Evolutionary conservation across 1,284 basidiomycete genomes (phyloP).

Genomic region (Sparassis latifolia): DNA sequence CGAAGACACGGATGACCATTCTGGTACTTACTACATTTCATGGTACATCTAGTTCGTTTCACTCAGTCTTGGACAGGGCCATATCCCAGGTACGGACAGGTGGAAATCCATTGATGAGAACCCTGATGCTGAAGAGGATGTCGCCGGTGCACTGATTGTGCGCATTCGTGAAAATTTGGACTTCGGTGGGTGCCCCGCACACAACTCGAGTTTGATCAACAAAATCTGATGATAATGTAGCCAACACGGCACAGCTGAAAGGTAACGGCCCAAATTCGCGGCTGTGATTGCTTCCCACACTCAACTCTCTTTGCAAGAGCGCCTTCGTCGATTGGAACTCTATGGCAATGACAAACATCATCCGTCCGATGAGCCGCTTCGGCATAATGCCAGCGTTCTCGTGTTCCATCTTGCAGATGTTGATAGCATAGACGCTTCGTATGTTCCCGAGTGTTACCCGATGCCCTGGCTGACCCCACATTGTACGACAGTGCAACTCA

Average conservation of each 20-base stretch:
- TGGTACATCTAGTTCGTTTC: neutral
- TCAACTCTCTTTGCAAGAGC: slow-evolving; percentile 41
- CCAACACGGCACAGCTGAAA: slow-evolving; percentile 88
- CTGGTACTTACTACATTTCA: slow-evolving; percentile 32
- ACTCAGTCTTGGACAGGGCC: slow-evolving; percentile 40
- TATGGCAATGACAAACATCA: slow-evolving; percentile 76
- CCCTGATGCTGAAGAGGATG: slow-evolving; percentile 68
- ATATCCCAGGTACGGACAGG: slow-evolving; percentile 72
- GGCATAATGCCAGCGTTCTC: slow-evolving; percentile 69
- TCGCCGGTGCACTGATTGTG: slow-evolving; percentile 75
- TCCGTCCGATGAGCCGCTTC: slow-evolving; percentile 79
- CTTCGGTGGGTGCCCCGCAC: slow-evolving; percentile 43
- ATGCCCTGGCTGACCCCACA: neutral
- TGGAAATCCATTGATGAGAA: slow-evolving; percentile 83
- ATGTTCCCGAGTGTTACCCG: slow-evolving; percentile 24
- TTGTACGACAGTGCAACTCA: slow-evolving; percentile 62
- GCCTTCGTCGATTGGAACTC: slow-evolving; percentile 74
- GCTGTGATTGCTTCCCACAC: neutral
- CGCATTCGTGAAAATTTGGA: slow-evolving; percentile 77
- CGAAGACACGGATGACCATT: slow-evolving; percentile 69
- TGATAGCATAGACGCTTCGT: slow-evolving; percentile 82
- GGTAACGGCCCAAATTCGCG: slow-evolving; percentile 27
- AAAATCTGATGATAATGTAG: slow-evolving; percentile 27
- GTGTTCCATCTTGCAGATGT: slow-evolving; percentile 90
- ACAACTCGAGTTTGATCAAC: no score